Evolutionary conservation across 2,329 filamentous ascomycete species (phyloP).

Genomic region (Hypocreales sp.): DNA sequence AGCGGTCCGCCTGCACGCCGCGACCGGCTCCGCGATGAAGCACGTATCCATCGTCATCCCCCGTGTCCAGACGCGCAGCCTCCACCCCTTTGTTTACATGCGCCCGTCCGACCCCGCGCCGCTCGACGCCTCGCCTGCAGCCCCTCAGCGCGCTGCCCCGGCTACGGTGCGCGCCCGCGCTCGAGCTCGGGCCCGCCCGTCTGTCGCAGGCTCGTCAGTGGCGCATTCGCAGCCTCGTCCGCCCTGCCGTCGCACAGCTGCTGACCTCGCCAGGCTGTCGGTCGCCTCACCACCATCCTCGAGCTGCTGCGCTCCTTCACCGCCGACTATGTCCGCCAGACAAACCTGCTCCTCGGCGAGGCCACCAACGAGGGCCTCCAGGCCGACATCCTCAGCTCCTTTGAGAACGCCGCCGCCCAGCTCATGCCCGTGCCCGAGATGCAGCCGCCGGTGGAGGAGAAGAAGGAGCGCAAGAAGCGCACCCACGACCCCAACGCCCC

Average conservation of each 20-base stretch:
- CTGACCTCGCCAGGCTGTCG: constrained; percentile 30
- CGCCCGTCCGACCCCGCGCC: constrained; percentile 7
- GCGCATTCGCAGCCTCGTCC: not conserved
- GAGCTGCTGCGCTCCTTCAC: constrained; percentile 66
- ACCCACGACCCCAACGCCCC: constrained; percentile 84
- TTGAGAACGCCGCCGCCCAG: constrained; percentile 34
- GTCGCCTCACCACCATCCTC: constrained; percentile 61
- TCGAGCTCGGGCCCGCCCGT: not conserved
- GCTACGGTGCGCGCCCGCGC: not conserved
- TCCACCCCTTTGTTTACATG: constrained; percentile 8
- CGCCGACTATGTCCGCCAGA: constrained; percentile 76
- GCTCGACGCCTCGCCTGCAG: constrained; percentile 2
- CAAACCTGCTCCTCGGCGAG: constrained; percentile 64
- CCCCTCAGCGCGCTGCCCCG: not conserved
- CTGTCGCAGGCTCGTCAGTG: not conserved
- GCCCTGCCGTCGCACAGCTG: not conserved
- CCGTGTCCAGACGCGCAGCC: not conserved
- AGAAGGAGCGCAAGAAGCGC: constrained; percentile 83
- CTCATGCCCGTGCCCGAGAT: constrained; percentile 24
- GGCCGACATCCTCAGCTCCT: constrained; percentile 30
- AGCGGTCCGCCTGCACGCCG: no score
- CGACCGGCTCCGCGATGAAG: no score
- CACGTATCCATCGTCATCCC: no score
- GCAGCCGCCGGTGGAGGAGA: constrained; percentile 41
- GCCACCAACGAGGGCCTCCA: constrained; percentile 32